Conservation (phyloP, 345 rosid genomes). For the Firmiana major region DNA sequence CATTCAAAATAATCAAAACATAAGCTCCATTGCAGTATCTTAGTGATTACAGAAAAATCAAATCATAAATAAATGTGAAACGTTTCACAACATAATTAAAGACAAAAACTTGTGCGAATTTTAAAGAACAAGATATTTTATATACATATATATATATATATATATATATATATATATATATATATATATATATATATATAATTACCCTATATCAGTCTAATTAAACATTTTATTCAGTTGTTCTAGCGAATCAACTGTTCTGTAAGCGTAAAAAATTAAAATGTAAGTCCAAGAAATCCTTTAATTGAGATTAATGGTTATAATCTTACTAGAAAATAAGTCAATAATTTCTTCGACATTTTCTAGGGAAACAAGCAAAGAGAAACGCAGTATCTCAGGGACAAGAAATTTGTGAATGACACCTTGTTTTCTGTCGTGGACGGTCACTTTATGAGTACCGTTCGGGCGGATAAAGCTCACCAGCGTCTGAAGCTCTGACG, state of each 20-base stretch:
- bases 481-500: slow-evolving; percentile 47
- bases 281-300: no score
- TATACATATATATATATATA: no score
- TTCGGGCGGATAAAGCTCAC: slow-evolving; percentile 31
- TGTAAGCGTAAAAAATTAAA: no score
- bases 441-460: slow-evolving; percentile 71
- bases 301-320: no score
- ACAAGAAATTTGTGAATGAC: slow-evolving; percentile 75
- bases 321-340: neutral
- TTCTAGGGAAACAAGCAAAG: slow-evolving; percentile 13
- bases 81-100: neutral
- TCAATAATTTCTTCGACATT: neutral
- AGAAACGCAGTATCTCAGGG: slow-evolving; percentile 59
- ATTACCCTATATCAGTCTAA: slow-evolving; percentile 2
- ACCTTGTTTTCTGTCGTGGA: slow-evolving; percentile 79
- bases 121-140: no score
- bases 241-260: neutral
- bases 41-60: neutral
- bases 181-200: no score
- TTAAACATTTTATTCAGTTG: neutral
- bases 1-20: neutral
- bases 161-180: no score
- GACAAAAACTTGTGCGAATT: neutral
- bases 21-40: no score
- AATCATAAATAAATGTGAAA: neutral